Evolutionary conservation across 2,329 filamentous ascomycete genomes (phyloP), one percentile per base, ranked within the genome.

Genomic region (Cladophialophora yegresii): DNA sequence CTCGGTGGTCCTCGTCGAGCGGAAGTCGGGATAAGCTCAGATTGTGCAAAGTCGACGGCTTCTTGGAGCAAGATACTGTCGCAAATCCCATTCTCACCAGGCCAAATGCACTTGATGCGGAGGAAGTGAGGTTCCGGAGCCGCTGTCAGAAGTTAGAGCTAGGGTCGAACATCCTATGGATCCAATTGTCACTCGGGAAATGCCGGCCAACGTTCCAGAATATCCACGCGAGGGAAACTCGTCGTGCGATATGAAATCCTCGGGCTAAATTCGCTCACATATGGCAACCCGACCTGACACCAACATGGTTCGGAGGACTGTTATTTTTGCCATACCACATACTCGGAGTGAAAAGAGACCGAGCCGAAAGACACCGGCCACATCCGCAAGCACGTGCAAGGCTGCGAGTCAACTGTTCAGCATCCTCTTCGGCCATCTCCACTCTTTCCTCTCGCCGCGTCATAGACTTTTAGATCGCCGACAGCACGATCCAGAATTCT

Each of bases 291-390:
- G 36, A 13, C 7, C 5, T 43, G 16, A 5, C 36, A n/a, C n/a
- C n/a, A n/a, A 6, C 36, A 43, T 40, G 4, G 13, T 40, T 6
- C n/a, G 36, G 13, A 40, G 6, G 56, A 32, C 28, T 28, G 23
- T 28, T 23, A 12, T 13, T 20, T n/a, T 40, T 32, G 26, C 49
- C 7, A 53, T 22, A n/a, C 7, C 9, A 32, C 30, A 61, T 20
- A 51, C 28, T 50, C 62, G 62, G 62, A 16, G 49, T 22, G 32
- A 56, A 33, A 60, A 55, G n/a, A 40, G 22, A 45, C 62, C 62
- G 62, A 64, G 23, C 28, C 13, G 61, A 28, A 28, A 28, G 26
- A 28, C 26, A 28, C 26, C 26, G 26, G 26, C 26, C 26, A 8
- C 47, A 13, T 23, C 47, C 22, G 9, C 47, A 12, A 13, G 47